Evolutionary conservation across 2,329 filamentous ascomycete species (phyloP), one percentile per base, ranked within the genome.

Genomic region (Colletotrichum limetticola): DNA sequence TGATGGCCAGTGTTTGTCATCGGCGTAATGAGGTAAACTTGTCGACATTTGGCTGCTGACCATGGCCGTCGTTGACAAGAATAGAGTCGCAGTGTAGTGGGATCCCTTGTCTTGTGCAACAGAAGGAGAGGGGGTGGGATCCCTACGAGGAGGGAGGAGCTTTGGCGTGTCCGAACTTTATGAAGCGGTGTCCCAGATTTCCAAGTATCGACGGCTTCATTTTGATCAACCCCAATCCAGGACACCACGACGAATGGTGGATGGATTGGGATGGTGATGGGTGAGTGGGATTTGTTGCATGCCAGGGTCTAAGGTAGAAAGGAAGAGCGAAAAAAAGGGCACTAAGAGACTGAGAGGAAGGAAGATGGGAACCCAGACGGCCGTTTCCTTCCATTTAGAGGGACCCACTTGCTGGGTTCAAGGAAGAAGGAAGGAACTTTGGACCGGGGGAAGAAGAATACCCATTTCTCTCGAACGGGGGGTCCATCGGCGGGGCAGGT

Each of bases 381-480:
- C 49, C 66, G 70, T 66, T 72, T 70, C 70, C 70, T 70, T 72
- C 66, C 66, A 60, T 37, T 65, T 35, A 19, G n/a, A 22, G n/a
- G 30, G 56, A 42, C 60, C 66, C 70, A 72, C 66, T 24, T 24
- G 22, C 55, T 9, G 49, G 70, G 70, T 60, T 66, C 70, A 70
- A 52, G 56, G 66, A 35, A 30, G 46, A 70, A 52, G 56, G 66
- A 35, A 30, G 55, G 19, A 66, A 14, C 32, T 32, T 24, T 30
- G 42, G 42, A 68, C 59, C 11, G 66, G 70, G 70, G 66, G 16
- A 19, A 28, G 19, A 19, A 24, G 19, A 7, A 53, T 14, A 16
- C 24, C 35, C 42, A 22, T 49, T n/a, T 49, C 26, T 49, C 42
- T 37, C 14, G 49, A 37, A 22, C 62, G 55, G 62, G 55, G 62